Conservation (phyloP, 148 eudicot genomes). For the Rhododendron mucronatum region DNA sequence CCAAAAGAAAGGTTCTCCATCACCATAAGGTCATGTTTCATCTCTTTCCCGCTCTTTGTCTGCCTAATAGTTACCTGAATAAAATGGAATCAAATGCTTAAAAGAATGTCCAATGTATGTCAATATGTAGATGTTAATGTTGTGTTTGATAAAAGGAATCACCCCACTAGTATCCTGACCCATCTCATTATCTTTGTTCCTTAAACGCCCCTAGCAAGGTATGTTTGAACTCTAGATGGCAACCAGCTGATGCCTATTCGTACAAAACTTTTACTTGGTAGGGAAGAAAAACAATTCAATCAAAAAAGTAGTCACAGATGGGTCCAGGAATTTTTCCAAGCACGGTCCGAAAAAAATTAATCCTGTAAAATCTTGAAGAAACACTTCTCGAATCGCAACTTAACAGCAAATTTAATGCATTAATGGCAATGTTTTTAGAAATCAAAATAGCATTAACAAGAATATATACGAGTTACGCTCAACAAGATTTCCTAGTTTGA, state of each 20-base stretch:
- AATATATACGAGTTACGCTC: background rate
- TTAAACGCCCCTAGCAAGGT: background rate
- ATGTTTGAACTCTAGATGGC: background rate
- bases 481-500: background rate
- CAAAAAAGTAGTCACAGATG: background rate
- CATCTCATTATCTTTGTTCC: background rate
- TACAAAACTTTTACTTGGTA: background rate
- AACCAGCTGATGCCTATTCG: background rate
- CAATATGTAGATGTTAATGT: background rate
- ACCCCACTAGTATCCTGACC: background rate
- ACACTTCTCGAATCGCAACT: background rate
- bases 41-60: slow-evolving; percentile 61
- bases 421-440: background rate
- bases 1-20: slow-evolving; percentile 92
- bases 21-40: slow-evolving; percentile 80
- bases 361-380: background rate
- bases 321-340: background rate
- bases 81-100: slow-evolving; percentile 8
- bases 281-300: background rate
- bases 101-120: background rate
- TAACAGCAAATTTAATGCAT: background rate
- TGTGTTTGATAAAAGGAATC: background rate
- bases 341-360: background rate
- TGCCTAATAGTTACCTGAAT: slow-evolving; percentile 61
- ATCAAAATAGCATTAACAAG: background rate